phyloP scores from a whole-genome alignment of 495 filamentous ascomycete genomes.

The Talaromyces thailandensis region DNA sequence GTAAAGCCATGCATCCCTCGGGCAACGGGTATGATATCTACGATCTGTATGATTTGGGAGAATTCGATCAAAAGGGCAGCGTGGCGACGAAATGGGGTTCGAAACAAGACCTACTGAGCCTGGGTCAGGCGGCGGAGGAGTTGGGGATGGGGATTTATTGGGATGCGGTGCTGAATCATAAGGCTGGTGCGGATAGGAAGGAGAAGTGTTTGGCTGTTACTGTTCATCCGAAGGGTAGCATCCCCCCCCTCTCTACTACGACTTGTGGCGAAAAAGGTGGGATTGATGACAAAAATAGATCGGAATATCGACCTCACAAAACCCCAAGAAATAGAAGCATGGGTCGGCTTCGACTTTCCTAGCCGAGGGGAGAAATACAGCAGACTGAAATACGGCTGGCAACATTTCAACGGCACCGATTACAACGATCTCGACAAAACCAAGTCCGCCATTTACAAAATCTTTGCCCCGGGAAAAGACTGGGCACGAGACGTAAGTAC shows the following conservation, averaged over 20 bases:
- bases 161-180: slow-evolving; percentile 73
- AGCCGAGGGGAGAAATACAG: slow-evolving; percentile 52
- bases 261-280: no score
- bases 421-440: slow-evolving; percentile 46
- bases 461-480: slow-evolving; percentile 50
- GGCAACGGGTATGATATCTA: slow-evolving; percentile 75
- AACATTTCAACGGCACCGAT: slow-evolving; percentile 64
- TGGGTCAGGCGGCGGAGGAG: slow-evolving; percentile 41
- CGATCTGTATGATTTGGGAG: slow-evolving; percentile 67
- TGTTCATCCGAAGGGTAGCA: slow-evolving; percentile 47
- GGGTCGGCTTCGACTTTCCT: slow-evolving; percentile 59
- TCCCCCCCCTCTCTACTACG: not conserved
- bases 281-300: slow-evolving; percentile 20
- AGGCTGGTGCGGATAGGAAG: slow-evolving; percentile 56
- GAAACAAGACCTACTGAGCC: slow-evolving; percentile 48
- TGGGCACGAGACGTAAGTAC: slow-evolving; percentile 59
- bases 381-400: slow-evolving; percentile 54
- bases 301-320: slow-evolving; percentile 47
- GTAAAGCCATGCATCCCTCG: slow-evolving; percentile 53
- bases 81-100: slow-evolving; percentile 65
- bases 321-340: slow-evolving; percentile 56
- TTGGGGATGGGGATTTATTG: slow-evolving; percentile 53
- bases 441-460: slow-evolving; percentile 59
- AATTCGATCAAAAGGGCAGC: slow-evolving; percentile 65
- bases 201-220: slow-evolving; percentile 53